Evolutionary conservation across 768 basidiomycete genomes (phyloP).

Genomic region (Tylopilus balloui): DNA sequence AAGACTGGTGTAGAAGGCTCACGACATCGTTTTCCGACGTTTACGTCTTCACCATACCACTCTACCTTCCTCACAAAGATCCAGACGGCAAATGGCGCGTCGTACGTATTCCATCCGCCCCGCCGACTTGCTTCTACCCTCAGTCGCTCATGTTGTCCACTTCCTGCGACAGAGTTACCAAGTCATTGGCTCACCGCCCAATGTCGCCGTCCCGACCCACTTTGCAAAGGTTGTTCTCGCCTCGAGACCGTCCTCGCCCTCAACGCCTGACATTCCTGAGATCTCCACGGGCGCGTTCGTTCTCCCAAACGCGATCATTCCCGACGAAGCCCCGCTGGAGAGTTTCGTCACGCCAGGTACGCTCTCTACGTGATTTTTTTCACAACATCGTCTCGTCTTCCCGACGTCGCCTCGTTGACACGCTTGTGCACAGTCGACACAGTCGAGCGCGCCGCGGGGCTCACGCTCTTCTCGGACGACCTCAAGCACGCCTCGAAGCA

Average conservation of each 20-base stretch:
- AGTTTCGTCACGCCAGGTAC: constrained; percentile 79
- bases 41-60: constrained; percentile 94
- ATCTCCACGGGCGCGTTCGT: constrained; percentile 92
- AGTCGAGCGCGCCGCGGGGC: constrained; percentile 86
- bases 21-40: constrained; percentile 90
- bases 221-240: constrained; percentile 94
- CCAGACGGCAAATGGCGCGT: constrained; percentile 94
- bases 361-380: background rate
- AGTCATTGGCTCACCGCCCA: constrained; percentile 90
- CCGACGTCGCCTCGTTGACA: background rate
- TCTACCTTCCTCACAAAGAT: constrained; percentile 87
- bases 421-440: constrained; percentile 63
- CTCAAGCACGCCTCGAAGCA: constrained; percentile 74
- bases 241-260: constrained; percentile 68
- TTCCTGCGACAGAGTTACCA: constrained; percentile 65
- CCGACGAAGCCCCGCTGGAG: constrained; percentile 76
- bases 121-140: background rate
- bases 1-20: constrained; percentile 91
- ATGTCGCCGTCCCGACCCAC: constrained; percentile 92
- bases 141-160: background rate
- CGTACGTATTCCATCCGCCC: constrained; percentile 50
- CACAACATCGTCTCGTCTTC: too few species aligned
- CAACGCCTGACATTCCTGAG: constrained; percentile 65
- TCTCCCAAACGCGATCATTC: constrained; percentile 89
- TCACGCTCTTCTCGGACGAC: constrained; percentile 79